Percentiles rank a stretch among this genome's conserved stretches.
phyloP scores from a whole-genome alignment of 257 asterid species.

The Nicotiana noctiflora region DNA sequence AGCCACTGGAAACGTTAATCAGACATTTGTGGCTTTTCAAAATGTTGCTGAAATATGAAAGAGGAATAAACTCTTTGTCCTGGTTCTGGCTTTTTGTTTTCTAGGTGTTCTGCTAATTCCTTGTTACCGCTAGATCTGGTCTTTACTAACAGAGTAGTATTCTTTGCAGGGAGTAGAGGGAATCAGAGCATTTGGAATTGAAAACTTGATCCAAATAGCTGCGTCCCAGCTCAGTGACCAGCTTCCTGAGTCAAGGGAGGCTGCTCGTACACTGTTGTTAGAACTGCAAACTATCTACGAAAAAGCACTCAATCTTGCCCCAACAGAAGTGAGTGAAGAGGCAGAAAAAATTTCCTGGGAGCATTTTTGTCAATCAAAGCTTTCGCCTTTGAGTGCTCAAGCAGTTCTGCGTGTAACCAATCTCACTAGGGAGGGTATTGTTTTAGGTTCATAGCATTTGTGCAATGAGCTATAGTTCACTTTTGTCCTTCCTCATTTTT shows the following conservation, averaged over 20 bases:
- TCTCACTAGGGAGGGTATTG: slow-evolving; percentile 49
- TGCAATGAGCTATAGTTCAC: slow-evolving; percentile 19
- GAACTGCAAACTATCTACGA: slow-evolving; percentile 60
- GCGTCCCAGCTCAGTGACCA: slow-evolving; percentile 80
- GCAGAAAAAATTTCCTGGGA: slow-evolving; percentile 58
- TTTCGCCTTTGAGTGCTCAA: slow-evolving; percentile 78
- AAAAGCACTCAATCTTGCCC: slow-evolving; percentile 31
- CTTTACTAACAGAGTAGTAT: background rate
- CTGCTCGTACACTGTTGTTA: slow-evolving; percentile 72
- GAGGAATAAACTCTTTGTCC: background rate
- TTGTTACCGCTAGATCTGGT: background rate
- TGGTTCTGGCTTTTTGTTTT: background rate
- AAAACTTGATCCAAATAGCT: slow-evolving; percentile 72
- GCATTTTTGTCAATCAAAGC: slow-evolving; percentile 74
- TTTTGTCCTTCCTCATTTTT: slow-evolving; percentile 18
- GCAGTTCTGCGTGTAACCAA: slow-evolving; percentile 91
- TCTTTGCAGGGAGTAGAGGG: slow-evolving; percentile 69
- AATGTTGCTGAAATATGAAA: background rate
- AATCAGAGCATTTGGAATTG: slow-evolving; percentile 62
- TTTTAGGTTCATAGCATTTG: slow-evolving; percentile 44
- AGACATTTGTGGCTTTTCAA: background rate
- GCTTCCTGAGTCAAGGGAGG: slow-evolving; percentile 93
- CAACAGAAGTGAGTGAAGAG: slow-evolving; percentile 30
- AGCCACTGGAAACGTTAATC: background rate
- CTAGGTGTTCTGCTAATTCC: background rate